phyloP scores from a whole-genome alignment of 805 yeast species.

The Kluyveromyces aestuarii region DNA sequence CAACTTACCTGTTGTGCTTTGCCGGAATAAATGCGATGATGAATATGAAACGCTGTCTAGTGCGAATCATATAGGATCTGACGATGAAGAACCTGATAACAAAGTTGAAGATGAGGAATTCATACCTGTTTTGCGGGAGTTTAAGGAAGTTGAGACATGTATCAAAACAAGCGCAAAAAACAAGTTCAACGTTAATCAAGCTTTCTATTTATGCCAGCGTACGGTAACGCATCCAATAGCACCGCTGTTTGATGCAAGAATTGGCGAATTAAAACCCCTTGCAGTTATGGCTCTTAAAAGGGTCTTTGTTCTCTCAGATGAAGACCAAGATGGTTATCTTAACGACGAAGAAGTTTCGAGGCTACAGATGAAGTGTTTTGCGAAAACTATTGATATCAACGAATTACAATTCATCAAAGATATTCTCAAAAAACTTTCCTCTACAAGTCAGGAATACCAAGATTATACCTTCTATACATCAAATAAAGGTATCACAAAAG shows the following conservation, averaged over 20 bases:
- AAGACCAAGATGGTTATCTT: constrained; percentile 81
- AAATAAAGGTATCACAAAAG: constrained; percentile 51
- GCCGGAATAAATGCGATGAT: constrained; percentile 71
- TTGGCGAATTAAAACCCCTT: constrained; percentile 68
- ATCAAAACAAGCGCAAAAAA: constrained; percentile 79
- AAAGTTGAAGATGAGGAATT: constrained; percentile 66
- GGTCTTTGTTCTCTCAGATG: constrained; percentile 77
- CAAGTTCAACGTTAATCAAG: constrained; percentile 76
- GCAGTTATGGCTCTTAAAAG: constrained; percentile 71
- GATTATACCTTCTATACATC: constrained; percentile 32
- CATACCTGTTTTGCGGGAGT: constrained; percentile 77
- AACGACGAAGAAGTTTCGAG: constrained; percentile 60
- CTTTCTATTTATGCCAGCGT: constrained; percentile 82
- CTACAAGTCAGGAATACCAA: constrained; percentile 23
- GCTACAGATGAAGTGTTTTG: constrained; percentile 71
- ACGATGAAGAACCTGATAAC: constrained; percentile 27
- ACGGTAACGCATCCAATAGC: constrained; percentile 90
- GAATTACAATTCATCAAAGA: constrained; percentile 39
- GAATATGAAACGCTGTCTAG: constrained; percentile 8
- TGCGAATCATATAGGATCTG: constrained; percentile 6
- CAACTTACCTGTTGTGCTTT: constrained; percentile 83
- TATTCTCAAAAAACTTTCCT: constrained; percentile 19
- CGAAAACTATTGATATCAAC: constrained; percentile 42
- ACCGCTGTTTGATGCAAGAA: constrained; percentile 88
- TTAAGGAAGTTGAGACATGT: constrained; percentile 90